Conservation (phyloP, 176 grass and related monocot species). For the Triticum monococcum region DNA sequence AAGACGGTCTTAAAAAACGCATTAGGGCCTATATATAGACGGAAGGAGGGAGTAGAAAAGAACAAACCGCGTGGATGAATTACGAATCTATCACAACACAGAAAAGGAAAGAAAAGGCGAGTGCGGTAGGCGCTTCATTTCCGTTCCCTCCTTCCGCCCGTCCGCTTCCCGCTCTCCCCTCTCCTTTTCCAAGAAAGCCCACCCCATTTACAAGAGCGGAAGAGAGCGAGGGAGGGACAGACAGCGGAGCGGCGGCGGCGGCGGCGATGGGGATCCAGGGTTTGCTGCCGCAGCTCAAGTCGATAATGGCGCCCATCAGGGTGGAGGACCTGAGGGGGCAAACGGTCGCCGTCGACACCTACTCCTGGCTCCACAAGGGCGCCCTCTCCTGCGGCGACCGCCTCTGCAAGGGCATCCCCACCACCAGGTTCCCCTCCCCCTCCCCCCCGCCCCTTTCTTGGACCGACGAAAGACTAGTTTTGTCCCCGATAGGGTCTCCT, state of each 20-base stretch:
- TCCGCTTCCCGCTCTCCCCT: constrained; percentile 33
- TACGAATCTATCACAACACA: too few relatives aligned
- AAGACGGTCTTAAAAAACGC: too few relatives aligned
- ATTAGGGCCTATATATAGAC: too few relatives aligned
- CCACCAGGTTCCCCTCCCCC: constrained; percentile 51
- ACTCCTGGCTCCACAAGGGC: constrained; percentile 98
- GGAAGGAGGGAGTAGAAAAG: too few relatives aligned
- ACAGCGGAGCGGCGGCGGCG: background rate
- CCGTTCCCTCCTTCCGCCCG: background rate
- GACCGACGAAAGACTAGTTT: background rate
- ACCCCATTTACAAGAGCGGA: background rate
- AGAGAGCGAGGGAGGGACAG: background rate
- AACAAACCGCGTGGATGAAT: too few relatives aligned
- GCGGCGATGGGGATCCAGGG: constrained; percentile 88
- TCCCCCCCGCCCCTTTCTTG: background rate
- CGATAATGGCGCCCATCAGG: constrained; percentile 84
- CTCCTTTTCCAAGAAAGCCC: constrained; percentile 1
- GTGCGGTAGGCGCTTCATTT: background rate
- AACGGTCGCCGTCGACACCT: constrained; percentile 85
- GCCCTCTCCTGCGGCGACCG: constrained; percentile 76
- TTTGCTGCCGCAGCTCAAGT: constrained; percentile 82
- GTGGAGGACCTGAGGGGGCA: constrained; percentile 77
- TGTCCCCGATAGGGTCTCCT: background rate
- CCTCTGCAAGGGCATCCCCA: constrained; percentile 92
- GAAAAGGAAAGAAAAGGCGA: background rate